These are phyloP conservation scores for Chlamydomonas sp. DNA, from an alignment of 139 green algal genomes.

Conservation along the genomic window DNA sequence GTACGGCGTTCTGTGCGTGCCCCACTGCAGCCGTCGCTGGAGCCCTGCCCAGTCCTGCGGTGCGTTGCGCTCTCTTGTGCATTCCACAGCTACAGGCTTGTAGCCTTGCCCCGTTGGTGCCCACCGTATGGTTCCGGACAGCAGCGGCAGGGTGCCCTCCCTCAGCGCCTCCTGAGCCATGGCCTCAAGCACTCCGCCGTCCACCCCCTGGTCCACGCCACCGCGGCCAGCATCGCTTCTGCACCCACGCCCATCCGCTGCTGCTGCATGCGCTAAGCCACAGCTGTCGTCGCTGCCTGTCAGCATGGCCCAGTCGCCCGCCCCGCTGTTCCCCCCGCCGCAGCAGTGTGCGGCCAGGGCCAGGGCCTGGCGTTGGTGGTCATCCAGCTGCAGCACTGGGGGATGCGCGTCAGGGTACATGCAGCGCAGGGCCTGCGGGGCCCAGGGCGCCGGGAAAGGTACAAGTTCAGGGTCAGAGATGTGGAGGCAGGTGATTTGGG, in stretches of 20 bases:
- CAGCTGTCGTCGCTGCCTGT: too few species aligned
- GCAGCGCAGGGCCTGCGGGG: neutral
- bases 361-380: neutral
- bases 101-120: neutral
- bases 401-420: neutral
- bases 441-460: too few species aligned
- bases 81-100: too few species aligned
- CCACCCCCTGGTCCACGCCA: neutral
- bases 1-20: too few species aligned
- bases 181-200: neutral
- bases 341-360: neutral
- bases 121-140: slow-evolving; percentile 12
- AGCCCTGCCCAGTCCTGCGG: neutral
- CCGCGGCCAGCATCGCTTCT: neutral
- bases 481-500: too few species aligned
- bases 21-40: too few species aligned
- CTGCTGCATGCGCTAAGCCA: too few species aligned
- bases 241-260: neutral
- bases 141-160: neutral
- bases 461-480: too few species aligned
- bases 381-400: neutral
- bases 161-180: too few species aligned
- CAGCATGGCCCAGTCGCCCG: too few species aligned
- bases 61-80: neutral
- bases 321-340: too few species aligned